Base-by-base conservation (phyloP, 2,329 filamentous ascomycete species). In the Fusarium sp. region DNA sequence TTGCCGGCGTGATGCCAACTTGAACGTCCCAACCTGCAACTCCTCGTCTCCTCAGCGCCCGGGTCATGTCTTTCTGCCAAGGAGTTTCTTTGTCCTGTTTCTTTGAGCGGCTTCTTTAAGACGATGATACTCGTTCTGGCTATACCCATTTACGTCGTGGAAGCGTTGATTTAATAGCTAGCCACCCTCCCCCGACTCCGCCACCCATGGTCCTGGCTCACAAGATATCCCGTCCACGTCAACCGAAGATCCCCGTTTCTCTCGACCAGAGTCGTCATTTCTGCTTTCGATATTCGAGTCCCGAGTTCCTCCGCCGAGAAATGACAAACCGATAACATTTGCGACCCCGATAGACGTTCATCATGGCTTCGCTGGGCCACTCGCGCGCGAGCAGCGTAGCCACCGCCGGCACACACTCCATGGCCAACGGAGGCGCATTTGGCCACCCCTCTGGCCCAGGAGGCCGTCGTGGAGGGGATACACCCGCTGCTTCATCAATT, bases 401-500 rank as follows among this genome's bases (percentile, higher is more conserved):
- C 73, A 76, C 78, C 64, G 73, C 73, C 54, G 75, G 76, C 67
- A 77, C 73, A 58, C 77, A 77, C 73, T 72, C 78, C 67, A 80
- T 83, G 77, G 82, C 82, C 67, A 73, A 75, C 69, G 77, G 81
- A 76, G 76, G 78, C 66, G 76, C 77, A 70, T 76, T 80, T 67
- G 78, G 76, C 60, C 77, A 80, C 66, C 77, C 81, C 54, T 70
- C 80, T 35, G 77, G 77, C 72, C 78, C 76, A 67, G 72, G 75
- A 59, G 77, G 77, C 41, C 76, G 74, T 32, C 78, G 81, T 75
- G 80, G 79, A 72, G 72, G 74, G 50, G 76, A 76, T 56, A 25
- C 69, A 43, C 73, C 80, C 8, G 76, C 76, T 10, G 77, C 74
- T 58, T 75, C 84, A 32, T 82, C 85, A 20, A 81, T 89, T 25